Conservation (phyloP, 495 filamentous ascomycete genomes). For the Aspergillus bertholletiae region DNA sequence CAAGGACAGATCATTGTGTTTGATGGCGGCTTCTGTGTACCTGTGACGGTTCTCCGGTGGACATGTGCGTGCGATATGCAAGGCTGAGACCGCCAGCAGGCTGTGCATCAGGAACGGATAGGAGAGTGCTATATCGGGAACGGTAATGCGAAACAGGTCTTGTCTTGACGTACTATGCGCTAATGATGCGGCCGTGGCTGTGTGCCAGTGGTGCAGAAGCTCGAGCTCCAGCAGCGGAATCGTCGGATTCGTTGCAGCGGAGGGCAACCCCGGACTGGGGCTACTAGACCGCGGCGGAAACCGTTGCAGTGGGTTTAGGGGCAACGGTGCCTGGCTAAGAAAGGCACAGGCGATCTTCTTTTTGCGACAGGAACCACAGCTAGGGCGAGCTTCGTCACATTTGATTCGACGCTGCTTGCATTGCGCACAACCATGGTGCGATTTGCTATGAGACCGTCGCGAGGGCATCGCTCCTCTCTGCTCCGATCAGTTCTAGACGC, state of each 20-base stretch:
- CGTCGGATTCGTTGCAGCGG: not conserved
- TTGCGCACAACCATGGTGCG: constrained; percentile 15
- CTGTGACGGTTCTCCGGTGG: not conserved
- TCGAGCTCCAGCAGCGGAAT: constrained; percentile 10
- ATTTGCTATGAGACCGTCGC: constrained; percentile 18
- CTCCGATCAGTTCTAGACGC: not conserved
- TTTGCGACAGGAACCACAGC: constrained; percentile 12
- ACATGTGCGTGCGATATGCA: constrained; percentile 2
- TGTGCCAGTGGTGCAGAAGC: constrained; percentile 14
- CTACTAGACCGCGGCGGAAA: too few species aligned
- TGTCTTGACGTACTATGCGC: not conserved
- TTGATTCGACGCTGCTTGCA: constrained; percentile 23
- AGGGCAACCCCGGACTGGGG: not conserved
- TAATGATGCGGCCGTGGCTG: not conserved
- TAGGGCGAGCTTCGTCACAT: constrained; percentile 19
- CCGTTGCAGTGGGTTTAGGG: not conserved
- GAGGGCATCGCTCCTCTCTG: constrained; percentile 8
- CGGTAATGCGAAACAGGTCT: constrained; percentile 1
- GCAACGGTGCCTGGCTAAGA: not conserved
- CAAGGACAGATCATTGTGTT: constrained; percentile 7
- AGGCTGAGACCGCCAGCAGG: constrained; percentile 6
- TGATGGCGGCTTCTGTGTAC: constrained; percentile 6
- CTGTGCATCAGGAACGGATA: constrained; percentile 14
- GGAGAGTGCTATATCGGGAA: constrained; percentile 1
- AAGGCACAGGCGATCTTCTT: constrained; percentile 10